Percentiles rank a stretch among this genome's conserved stretches.
Conservation (phyloP, 805 yeast genomes). For the Scheffersomyces stipitis region DNA sequence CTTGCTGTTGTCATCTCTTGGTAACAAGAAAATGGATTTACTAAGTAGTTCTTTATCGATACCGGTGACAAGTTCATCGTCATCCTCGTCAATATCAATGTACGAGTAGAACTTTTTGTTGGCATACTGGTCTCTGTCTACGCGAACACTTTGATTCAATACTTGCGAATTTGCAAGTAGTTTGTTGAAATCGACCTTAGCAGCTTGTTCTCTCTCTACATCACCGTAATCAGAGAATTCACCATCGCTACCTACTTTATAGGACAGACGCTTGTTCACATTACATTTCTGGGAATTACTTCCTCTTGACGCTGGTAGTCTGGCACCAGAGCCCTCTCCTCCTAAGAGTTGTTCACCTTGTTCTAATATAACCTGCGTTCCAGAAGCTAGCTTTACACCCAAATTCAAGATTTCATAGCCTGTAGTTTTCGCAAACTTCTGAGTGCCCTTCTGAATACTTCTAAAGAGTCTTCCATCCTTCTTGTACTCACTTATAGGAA, state of each 20-base stretch:
- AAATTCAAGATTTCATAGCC: constrained; percentile 76
- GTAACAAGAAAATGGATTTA: constrained; percentile 23
- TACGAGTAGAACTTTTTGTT: constrained; percentile 28
- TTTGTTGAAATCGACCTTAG: constrained; percentile 4
- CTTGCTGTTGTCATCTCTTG: constrained; percentile 7
- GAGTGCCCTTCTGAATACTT: constrained; percentile 74
- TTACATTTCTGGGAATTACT: not conserved
- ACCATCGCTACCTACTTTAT: constrained; percentile 5
- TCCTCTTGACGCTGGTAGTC: constrained; percentile 20
- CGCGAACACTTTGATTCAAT: constrained; percentile 18
- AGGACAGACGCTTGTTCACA: too few relatives aligned
- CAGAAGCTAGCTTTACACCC: constrained; percentile 84
- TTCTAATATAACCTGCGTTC: constrained; percentile 80
- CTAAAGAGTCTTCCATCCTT: constrained; percentile 70
- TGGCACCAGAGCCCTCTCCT: constrained; percentile 62
- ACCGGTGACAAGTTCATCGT: constrained; percentile 13
- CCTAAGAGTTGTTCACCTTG: constrained; percentile 77
- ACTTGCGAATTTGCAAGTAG: constrained; percentile 27
- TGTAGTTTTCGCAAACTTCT: constrained; percentile 71
- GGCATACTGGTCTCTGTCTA: constrained; percentile 18
- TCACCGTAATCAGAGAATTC: not conserved
- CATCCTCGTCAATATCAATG: constrained; percentile 31
- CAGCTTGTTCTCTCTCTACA: not conserved
- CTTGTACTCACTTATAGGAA: constrained; percentile 72
- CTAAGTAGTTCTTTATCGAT: constrained; percentile 17